These are phyloP conservation scores for Tetrapisispora nanseiensis DNA, from an alignment of 805 yeast genomes.

Conservation along the genomic window DNA sequence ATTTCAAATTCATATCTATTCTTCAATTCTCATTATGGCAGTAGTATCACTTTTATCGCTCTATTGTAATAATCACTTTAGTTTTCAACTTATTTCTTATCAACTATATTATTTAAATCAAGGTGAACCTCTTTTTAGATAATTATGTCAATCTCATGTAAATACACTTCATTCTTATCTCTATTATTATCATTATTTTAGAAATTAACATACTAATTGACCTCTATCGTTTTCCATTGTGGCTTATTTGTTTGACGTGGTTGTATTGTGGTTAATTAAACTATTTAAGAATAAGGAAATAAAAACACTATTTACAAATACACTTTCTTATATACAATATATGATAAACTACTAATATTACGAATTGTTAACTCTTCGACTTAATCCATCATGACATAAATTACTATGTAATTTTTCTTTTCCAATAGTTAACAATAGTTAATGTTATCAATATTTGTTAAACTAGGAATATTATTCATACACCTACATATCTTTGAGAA, in stretches of 20 bases:
- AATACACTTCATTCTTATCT: too few relatives aligned
- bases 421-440: too few relatives aligned
- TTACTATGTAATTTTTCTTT: background rate
- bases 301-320: background rate
- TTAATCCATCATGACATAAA: background rate
- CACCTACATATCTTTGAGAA: too few relatives aligned
- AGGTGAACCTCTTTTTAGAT: too few relatives aligned
- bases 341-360: background rate
- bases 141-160: too few relatives aligned
- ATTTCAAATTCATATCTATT: too few relatives aligned
- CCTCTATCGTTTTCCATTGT: slow-evolving; percentile 99
- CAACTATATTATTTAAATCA: too few relatives aligned
- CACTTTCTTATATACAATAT: background rate
- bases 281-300: background rate
- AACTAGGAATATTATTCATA: too few relatives aligned
- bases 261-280: background rate
- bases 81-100: too few relatives aligned
- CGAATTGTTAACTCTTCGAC: background rate
- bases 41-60: too few relatives aligned
- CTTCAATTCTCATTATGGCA: background rate
- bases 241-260: slow-evolving; percentile 27
- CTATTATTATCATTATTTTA: background rate
- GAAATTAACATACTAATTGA: slow-evolving; percentile 69
- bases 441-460: too few relatives aligned
- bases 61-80: too few relatives aligned